These are phyloP conservation scores for Tylopilus felleus DNA, from an alignment of 768 basidiomycete genomes.

Conservation along the genomic window DNA sequence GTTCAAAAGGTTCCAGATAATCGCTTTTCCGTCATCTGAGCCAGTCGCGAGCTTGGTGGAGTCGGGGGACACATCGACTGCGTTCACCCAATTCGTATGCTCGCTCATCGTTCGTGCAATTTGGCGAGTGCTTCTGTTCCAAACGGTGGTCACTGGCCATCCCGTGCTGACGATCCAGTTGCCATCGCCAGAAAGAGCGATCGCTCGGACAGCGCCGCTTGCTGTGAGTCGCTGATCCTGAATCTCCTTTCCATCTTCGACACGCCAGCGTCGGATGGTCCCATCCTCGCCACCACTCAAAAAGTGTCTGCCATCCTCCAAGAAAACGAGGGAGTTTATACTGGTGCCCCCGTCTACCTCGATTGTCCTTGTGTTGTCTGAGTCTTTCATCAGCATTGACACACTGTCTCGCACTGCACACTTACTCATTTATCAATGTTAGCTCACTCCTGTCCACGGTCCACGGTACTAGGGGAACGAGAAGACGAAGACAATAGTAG, in stretches of 20 bases:
- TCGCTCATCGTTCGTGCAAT: background rate
- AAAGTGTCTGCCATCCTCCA: background rate
- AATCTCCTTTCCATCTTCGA: background rate
- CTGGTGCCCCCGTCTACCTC: background rate
- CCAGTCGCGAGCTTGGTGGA: background rate
- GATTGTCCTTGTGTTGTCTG: background rate
- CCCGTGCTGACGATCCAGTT: background rate
- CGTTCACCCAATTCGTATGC: background rate
- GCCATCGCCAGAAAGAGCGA: background rate
- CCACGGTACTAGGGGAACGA: background rate
- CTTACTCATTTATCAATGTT: background rate
- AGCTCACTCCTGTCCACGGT: no score
- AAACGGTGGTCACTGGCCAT: background rate
- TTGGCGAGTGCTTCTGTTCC: background rate
- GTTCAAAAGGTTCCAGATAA: background rate
- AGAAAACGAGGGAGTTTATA: background rate
- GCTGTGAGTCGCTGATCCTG: background rate
- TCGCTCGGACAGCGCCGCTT: background rate
- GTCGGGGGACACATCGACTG: background rate
- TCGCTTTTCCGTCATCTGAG: background rate
- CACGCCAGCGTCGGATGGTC: background rate
- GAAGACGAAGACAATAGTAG: background rate
- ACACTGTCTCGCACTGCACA: background rate
- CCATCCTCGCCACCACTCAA: background rate
- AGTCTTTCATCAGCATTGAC: background rate